phyloP scores from a whole-genome alignment of 2,329 filamentous ascomycete species.

The Colletotrichum neosansevieriae region DNA sequence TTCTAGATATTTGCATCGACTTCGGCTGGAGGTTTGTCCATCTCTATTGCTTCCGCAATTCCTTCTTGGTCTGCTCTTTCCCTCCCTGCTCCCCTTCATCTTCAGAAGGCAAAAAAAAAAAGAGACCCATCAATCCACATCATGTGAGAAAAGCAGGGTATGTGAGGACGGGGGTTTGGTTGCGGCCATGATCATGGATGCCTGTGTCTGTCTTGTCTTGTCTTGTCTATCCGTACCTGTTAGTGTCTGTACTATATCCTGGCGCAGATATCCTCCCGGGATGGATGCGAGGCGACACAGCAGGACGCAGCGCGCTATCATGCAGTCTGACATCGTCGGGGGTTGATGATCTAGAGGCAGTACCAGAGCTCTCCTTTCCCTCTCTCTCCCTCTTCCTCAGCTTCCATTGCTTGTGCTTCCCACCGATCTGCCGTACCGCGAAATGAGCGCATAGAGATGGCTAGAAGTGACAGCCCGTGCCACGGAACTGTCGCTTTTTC shows the following conservation, averaged over 20 bases:
- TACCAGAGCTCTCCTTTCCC: neutral
- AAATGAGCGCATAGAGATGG: constrained; percentile 22
- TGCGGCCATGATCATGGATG: constrained; percentile 31
- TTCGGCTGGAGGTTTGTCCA: neutral
- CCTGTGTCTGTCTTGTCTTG: constrained; percentile 10
- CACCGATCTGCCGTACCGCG: constrained; percentile 1
- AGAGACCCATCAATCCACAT: neutral
- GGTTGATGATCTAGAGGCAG: neutral
- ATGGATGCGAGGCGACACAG: constrained; percentile 7
- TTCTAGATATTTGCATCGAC: constrained; percentile 9
- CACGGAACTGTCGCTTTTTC: constrained; percentile 9
- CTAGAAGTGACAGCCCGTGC: constrained; percentile 13
- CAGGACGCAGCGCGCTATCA: constrained; percentile 18
- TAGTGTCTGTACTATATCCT: neutral
- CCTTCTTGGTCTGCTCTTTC: constrained; percentile 10
- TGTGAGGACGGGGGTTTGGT: constrained; percentile 16
- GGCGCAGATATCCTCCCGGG: neutral
- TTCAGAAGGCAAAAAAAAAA: neutral
- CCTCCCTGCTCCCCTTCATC: neutral
- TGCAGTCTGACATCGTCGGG: constrained; percentile 25
- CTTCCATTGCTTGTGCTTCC: neutral
- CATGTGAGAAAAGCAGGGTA: neutral
- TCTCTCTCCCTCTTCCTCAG: neutral
- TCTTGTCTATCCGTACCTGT: constrained; percentile 6
- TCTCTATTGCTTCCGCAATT: constrained; percentile 1